phyloP scores from a whole-genome alignment of 2,329 filamentous ascomycete species.

The Nectriaceae sp. region DNA sequence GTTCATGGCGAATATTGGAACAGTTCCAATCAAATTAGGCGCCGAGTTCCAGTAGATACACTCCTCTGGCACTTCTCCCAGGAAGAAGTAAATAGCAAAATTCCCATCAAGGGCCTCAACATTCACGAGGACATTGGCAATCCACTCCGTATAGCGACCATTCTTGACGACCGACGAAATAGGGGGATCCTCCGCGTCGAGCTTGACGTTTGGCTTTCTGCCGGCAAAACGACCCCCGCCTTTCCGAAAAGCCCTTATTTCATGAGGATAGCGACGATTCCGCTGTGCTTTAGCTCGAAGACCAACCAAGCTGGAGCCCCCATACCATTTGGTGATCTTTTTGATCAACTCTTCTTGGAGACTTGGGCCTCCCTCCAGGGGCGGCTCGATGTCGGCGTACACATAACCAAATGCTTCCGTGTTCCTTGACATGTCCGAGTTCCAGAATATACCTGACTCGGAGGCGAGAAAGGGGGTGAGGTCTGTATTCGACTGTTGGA shows the following conservation, averaged over 20 bases:
- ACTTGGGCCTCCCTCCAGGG: conserved; percentile 24
- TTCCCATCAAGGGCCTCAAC: conserved; percentile 62
- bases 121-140: conserved; percentile 64
- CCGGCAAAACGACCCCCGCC: conserved; percentile 5
- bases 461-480: conserved; percentile 68
- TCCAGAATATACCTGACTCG: conserved; percentile 65
- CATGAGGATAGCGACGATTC: neutral
- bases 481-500: conserved; percentile 56
- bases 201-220: conserved; percentile 26
- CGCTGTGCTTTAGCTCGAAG: conserved; percentile 13
- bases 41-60: conserved; percentile 52
- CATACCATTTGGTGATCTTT: conserved; percentile 55
- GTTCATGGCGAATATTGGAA: conserved; percentile 55
- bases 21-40: conserved; percentile 60
- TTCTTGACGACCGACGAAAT: conserved; percentile 36
- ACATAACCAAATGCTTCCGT: conserved; percentile 70
- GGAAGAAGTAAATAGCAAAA: conserved; percentile 67
- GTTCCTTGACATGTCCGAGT: conserved; percentile 61
- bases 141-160: conserved; percentile 62
- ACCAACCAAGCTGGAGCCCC: conserved; percentile 31
- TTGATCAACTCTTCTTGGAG: conserved; percentile 36
- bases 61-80: conserved; percentile 55
- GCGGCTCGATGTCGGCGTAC: conserved; percentile 62
- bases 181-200: conserved; percentile 25
- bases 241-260: conserved; percentile 1